phyloP scores from a whole-genome alignment of 305 asterid genomes.

The Solanum hybrid region DNA sequence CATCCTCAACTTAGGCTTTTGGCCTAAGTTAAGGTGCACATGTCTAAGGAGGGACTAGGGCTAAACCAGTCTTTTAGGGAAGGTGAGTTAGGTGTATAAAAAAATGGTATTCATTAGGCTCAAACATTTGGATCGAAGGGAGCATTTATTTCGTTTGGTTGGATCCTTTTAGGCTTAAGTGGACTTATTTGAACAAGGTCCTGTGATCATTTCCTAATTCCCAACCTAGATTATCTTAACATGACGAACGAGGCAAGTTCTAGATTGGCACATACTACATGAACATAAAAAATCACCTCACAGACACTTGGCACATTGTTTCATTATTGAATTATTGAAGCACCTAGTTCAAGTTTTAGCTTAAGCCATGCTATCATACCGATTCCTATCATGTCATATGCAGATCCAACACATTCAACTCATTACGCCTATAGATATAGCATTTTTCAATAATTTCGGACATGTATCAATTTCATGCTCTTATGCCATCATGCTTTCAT shows the following conservation, averaged over 20 bases:
- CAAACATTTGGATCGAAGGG: too few species aligned
- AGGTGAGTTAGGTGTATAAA: not conserved
- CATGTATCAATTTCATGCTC: not conserved
- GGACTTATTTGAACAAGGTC: not conserved
- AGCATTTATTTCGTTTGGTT: not conserved
- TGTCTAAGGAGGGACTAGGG: not conserved
- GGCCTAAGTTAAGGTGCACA: not conserved
- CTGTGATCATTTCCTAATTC: not conserved
- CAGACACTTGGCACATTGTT: not conserved
- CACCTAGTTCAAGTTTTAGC: not conserved
- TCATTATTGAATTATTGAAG: not conserved
- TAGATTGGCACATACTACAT: not conserved
- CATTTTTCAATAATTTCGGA: not conserved
- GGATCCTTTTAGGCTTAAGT: not conserved
- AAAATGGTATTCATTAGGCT: too few species aligned
- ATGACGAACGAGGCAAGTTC: not conserved
- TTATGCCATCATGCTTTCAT: not conserved
- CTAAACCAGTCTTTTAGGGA: not conserved
- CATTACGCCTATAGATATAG: too few species aligned
- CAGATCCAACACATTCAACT: not conserved
- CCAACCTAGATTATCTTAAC: not conserved
- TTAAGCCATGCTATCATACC: not conserved
- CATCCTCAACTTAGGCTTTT: not conserved
- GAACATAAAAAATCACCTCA: not conserved
- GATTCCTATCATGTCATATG: not conserved